Conservation (phyloP, 1,139 yeast species). For the Debaryomyces fabryi region DNA sequence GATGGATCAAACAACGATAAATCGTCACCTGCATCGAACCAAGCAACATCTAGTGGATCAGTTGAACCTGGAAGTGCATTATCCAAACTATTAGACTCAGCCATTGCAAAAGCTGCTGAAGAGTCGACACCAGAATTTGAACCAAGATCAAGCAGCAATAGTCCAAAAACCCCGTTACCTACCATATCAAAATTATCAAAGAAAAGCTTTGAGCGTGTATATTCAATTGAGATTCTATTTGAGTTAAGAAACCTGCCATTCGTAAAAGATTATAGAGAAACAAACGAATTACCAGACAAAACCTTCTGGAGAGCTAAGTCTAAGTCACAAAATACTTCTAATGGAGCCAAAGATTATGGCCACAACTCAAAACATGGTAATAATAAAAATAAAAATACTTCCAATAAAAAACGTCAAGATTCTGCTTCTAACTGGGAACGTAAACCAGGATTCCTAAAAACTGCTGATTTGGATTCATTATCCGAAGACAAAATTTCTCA, state of each 20-base stretch:
- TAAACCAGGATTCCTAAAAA: slow-evolving; percentile 26
- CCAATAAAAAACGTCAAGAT: slow-evolving; percentile 21
- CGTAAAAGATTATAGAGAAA: slow-evolving; percentile 28
- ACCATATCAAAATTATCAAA: slow-evolving; percentile 16
- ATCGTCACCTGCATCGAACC: not conserved
- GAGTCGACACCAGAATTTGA: slow-evolving; percentile 47
- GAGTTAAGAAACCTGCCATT: slow-evolving; percentile 40
- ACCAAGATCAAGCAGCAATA: slow-evolving; percentile 15
- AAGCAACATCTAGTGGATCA: slow-evolving; percentile 10
- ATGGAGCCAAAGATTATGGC: slow-evolving; percentile 13
- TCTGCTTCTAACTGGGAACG: slow-evolving; percentile 32
- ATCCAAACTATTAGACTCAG: slow-evolving; percentile 45
- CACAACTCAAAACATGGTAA: slow-evolving; percentile 7
- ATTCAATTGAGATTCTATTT: slow-evolving; percentile 41
- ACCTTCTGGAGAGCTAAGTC: slow-evolving; percentile 43
- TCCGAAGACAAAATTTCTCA: slow-evolving; percentile 35
- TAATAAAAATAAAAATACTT: slow-evolving; percentile 15
- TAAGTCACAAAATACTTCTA: slow-evolving; percentile 13
- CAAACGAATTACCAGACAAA: slow-evolving; percentile 40
- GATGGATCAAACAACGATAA: slow-evolving; percentile 12
- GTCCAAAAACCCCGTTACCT: slow-evolving; percentile 14
- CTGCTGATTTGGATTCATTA: slow-evolving; percentile 31
- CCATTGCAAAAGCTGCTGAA: slow-evolving; percentile 52
- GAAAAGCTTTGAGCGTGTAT: slow-evolving; percentile 25
- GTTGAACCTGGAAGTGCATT: slow-evolving; percentile 42